Percentiles rank a stretch among this genome's conserved stretches.
These are phyloP conservation scores for Jackrogersella multiformis DNA, from an alignment of 495 filamentous ascomycete genomes.

Conservation along the genomic window DNA sequence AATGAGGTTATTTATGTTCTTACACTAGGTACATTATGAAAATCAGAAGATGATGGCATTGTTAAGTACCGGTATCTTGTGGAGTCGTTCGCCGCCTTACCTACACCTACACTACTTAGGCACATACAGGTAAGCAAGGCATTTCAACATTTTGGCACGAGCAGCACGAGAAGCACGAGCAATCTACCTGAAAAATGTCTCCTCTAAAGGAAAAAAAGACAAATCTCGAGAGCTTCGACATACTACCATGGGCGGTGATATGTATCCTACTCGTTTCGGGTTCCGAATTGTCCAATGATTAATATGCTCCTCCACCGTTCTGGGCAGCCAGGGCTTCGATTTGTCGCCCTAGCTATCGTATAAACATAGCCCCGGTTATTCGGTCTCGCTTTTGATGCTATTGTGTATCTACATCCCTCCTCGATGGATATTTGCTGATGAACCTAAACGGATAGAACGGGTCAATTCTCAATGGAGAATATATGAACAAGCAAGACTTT, in stretches of 20 bases:
- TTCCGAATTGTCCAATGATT: conserved; percentile 28
- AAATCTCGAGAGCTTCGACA: conserved; percentile 6
- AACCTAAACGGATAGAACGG: conserved; percentile 2
- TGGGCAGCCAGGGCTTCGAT: conserved; percentile 7
- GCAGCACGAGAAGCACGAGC: too few species aligned
- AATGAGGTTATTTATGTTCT: neutral
- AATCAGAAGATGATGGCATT: neutral
- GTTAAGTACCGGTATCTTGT: conserved; percentile 3
- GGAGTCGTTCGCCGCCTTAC: neutral
- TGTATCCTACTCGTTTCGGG: conserved; percentile 3
- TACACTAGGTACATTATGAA: conserved; percentile 7
- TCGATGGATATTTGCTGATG: conserved; percentile 6
- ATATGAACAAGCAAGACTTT: neutral
- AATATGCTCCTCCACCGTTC: conserved; percentile 7
- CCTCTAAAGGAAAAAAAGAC: conserved; percentile 3
- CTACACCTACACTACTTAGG: too few species aligned
- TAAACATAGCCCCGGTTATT: neutral
- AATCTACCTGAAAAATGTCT: neutral
- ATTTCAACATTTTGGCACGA: conserved; percentile 4
- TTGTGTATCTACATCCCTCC: conserved; percentile 2
- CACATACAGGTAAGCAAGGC: neutral
- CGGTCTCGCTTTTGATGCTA: conserved; percentile 1
- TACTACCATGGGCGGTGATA: conserved; percentile 10
- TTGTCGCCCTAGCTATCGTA: conserved; percentile 14
- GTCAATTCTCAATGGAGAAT: conserved; percentile 11